A percentile compares a stretch with the other conserved stretches of the same genome.
Evolutionary conservation across 2,329 filamentous ascomycete genomes (phyloP).

Genomic region (Epichloe hybrida): DNA sequence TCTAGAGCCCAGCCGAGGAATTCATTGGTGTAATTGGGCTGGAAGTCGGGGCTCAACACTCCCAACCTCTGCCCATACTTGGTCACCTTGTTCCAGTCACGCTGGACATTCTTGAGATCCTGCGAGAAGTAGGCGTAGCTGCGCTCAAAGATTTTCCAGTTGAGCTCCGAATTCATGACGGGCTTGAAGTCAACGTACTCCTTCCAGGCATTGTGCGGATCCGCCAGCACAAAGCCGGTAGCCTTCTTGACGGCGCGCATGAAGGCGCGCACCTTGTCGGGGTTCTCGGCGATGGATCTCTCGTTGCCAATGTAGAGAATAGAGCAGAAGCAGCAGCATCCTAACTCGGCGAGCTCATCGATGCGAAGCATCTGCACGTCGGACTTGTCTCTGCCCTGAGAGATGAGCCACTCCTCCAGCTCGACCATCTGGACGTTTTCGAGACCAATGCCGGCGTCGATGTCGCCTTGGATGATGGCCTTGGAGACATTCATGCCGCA

Average conservation of each 20-base stretch:
- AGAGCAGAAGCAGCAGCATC: slow-evolving; percentile 74
- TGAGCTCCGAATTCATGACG: slow-evolving; percentile 51
- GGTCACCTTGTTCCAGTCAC: slow-evolving; percentile 70
- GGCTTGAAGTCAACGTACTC: slow-evolving; percentile 64
- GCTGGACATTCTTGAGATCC: slow-evolving; percentile 59
- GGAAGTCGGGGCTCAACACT: slow-evolving; percentile 48
- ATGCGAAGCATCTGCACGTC: slow-evolving; percentile 74
- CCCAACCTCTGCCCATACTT: slow-evolving; percentile 61
- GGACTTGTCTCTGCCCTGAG: slow-evolving; percentile 45
- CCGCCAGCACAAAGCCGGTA: slow-evolving; percentile 55
- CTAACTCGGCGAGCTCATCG: slow-evolving; percentile 64
- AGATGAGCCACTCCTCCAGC: slow-evolving; percentile 59
- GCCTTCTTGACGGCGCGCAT: slow-evolving; percentile 61
- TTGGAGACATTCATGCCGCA: slow-evolving; percentile 74
- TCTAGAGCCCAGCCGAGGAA: slow-evolving; percentile 55
- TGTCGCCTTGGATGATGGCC: slow-evolving; percentile 58
- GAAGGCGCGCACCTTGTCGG: slow-evolving; percentile 53
- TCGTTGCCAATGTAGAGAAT: slow-evolving; percentile 75
- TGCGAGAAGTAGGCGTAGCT: slow-evolving; percentile 64
- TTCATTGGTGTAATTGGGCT: slow-evolving; percentile 62
- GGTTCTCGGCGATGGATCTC: slow-evolving; percentile 50
- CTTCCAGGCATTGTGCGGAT: slow-evolving; percentile 49
- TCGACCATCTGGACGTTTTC: slow-evolving; percentile 80
- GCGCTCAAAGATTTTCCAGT: slow-evolving; percentile 69
- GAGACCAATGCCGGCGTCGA: slow-evolving; percentile 63